These are phyloP conservation scores for Aspergillus candidus DNA, from an alignment of 2,329 filamentous ascomycete species.

Conservation along the genomic window DNA sequence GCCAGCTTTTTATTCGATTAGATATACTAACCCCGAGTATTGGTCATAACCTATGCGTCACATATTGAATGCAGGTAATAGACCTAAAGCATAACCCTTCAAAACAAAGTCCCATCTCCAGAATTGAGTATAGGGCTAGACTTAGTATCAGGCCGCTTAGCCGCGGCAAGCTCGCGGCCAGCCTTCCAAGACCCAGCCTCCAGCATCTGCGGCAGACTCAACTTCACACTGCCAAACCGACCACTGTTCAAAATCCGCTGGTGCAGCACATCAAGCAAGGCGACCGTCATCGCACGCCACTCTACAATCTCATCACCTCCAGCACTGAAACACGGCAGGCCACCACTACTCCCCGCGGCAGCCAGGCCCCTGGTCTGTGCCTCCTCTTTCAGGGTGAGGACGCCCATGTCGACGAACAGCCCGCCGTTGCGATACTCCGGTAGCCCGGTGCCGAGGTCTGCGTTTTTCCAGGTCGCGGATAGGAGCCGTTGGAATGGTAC, in stretches of 20 bases:
- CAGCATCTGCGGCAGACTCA: background rate
- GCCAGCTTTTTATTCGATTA: no score
- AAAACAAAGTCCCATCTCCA: background rate
- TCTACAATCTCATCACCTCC: conserved; percentile 1
- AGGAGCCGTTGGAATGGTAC: conserved; percentile 55
- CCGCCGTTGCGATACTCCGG: conserved; percentile 70
- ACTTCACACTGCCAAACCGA: background rate
- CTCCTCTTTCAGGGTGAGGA: conserved; percentile 47
- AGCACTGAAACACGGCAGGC: background rate
- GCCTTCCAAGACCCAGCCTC: conserved; percentile 1
- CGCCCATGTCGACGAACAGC: conserved; percentile 57
- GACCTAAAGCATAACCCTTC: no score
- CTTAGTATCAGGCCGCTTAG: background rate
- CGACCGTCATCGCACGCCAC: conserved; percentile 1
- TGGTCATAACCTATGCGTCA: no score
- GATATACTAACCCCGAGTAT: no score
- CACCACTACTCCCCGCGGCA: no score
- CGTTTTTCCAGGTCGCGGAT: conserved; percentile 47
- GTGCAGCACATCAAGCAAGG: background rate
- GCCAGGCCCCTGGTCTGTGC: conserved; percentile 15
- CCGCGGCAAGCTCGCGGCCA: background rate
- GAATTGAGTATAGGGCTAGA: background rate
- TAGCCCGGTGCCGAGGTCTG: conserved; percentile 57
- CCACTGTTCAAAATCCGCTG: background rate
- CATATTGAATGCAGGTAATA: no score